Conservation (phyloP, 1,284 basidiomycete genomes). For the Malassezia slooffiae region DNA sequence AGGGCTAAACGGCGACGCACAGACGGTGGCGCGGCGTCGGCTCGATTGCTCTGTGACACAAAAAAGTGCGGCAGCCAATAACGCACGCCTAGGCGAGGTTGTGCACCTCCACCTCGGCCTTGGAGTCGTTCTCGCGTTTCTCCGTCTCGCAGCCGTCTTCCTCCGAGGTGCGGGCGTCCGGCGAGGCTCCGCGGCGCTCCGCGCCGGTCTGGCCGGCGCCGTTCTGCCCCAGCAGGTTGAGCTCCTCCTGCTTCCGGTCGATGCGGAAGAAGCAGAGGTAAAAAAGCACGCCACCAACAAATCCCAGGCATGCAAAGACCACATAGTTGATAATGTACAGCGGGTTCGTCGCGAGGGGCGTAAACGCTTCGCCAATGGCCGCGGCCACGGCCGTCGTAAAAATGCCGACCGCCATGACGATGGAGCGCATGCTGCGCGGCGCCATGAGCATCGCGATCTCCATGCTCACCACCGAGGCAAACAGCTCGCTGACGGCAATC, state of each 20-base stretch:
- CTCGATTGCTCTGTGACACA: too few species aligned
- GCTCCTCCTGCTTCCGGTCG: slow-evolving; percentile 10
- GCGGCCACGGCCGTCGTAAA: slow-evolving; percentile 58
- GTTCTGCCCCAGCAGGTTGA: slow-evolving; percentile 9
- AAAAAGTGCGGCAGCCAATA: too few species aligned
- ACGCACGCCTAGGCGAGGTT: too few species aligned
- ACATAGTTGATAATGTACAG: slow-evolving; percentile 52
- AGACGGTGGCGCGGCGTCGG: too few species aligned
- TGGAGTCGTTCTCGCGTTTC: too few species aligned
- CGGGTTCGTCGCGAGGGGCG: slow-evolving; percentile 52
- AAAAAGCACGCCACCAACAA: slow-evolving; percentile 53
- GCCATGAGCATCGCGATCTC: slow-evolving; percentile 77
- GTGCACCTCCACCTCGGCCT: too few species aligned
- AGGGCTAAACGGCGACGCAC: background rate
- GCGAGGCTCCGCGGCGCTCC: too few species aligned
- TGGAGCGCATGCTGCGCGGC: slow-evolving; percentile 48
- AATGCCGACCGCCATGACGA: slow-evolving; percentile 51
- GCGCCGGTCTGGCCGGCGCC: too few species aligned
- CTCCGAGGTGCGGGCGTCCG: too few species aligned
- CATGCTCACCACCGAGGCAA: slow-evolving; percentile 67
- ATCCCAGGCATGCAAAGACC: slow-evolving; percentile 52
- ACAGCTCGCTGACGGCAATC: slow-evolving; percentile 55
- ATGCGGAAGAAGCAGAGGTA: slow-evolving; percentile 48
- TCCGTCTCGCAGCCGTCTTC: too few species aligned
- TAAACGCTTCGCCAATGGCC: slow-evolving; percentile 53